Conservation (phyloP, 2,329 filamentous ascomycete species). For the Aspergillus clavatus region DNA sequence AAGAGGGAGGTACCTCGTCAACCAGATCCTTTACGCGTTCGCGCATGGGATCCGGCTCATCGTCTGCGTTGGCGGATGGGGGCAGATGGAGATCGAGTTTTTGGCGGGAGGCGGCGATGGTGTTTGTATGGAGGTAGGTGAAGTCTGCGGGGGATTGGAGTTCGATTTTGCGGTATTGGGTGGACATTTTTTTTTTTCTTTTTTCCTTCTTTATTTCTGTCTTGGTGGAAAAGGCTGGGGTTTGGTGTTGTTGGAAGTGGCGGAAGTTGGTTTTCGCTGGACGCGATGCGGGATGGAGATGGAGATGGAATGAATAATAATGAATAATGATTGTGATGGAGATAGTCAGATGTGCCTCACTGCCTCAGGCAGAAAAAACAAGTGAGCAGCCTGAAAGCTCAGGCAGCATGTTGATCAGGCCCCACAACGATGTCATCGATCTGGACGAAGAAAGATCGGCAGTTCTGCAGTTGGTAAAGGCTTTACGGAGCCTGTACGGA, state of each 20-base stretch:
- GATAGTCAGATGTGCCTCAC: neutral
- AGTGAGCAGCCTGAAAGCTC: constrained; percentile 5
- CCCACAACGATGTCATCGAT: constrained; percentile 21
- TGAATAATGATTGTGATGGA: too few relatives aligned
- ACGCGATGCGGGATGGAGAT: constrained; percentile 4
- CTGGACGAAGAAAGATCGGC: neutral
- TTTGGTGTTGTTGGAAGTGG: neutral
- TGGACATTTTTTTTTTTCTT: constrained; percentile 20
- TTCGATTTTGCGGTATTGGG: constrained; percentile 47
- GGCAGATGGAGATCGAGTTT: constrained; percentile 48
- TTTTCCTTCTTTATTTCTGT: too few relatives aligned
- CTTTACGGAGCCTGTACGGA: too few relatives aligned
- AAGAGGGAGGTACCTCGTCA: constrained; percentile 30
- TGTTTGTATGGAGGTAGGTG: constrained; percentile 46
- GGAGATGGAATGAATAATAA: too few relatives aligned
- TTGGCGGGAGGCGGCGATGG: constrained; percentile 40
- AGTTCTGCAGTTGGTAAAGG: too few relatives aligned
- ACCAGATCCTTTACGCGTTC: constrained; percentile 40
- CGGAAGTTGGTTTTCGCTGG: constrained; percentile 2
- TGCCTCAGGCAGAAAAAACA: neutral
- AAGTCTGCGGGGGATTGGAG: constrained; percentile 48
- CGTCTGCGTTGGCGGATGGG: constrained; percentile 38
- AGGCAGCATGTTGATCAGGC: constrained; percentile 13
- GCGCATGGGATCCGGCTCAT: constrained; percentile 40
- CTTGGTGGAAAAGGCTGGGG: too few relatives aligned